Evolutionary conservation across 495 filamentous ascomycete genomes (phyloP).

Genomic region (Penicillium parvum): DNA sequence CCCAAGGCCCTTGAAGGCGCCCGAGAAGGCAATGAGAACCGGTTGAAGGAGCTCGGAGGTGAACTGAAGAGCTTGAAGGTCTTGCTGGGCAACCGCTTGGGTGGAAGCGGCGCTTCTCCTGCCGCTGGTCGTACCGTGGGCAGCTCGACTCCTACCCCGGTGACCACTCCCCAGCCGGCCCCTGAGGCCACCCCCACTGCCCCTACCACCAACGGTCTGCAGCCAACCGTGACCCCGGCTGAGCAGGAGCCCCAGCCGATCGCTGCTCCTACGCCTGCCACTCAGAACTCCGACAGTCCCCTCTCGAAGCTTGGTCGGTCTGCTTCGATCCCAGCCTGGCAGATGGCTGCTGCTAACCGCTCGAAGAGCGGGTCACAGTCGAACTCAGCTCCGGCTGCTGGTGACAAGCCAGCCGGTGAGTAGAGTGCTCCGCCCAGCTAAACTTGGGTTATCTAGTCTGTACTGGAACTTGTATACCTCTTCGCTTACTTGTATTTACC

Average conservation of each 20-base stretch:
- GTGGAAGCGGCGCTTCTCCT: conserved; percentile 40
- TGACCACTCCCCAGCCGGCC: conserved; percentile 27
- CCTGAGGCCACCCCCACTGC: conserved; percentile 17
- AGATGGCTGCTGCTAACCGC: conserved; percentile 70
- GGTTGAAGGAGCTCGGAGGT: conserved; percentile 76
- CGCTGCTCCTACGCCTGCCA: conserved; percentile 31
- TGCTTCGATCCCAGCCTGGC: conserved; percentile 87
- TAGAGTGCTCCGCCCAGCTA: conserved; percentile 33
- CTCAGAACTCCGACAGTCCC: conserved; percentile 35
- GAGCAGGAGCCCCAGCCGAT: conserved; percentile 34
- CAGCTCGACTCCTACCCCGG: conserved; percentile 24
- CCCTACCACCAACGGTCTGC: conserved; percentile 19
- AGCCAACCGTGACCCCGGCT: conserved; percentile 26
- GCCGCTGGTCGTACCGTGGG: conserved; percentile 29
- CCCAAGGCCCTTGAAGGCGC: conserved; percentile 84
- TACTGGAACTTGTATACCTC: conserved; percentile 19
- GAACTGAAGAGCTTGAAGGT: conserved; percentile 93
- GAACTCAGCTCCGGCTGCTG: conserved; percentile 17
- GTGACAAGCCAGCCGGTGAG: conserved; percentile 23
- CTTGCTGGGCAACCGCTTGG: conserved; percentile 76
- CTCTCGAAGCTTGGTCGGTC: conserved; percentile 44
- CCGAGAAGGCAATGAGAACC: conserved; percentile 73
- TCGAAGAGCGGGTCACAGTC: conserved; percentile 40
- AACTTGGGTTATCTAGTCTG: neutral
- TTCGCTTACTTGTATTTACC: conserved; percentile 26